Percentiles rank a stretch among this genome's conserved stretches.
phyloP scores from a whole-genome alignment of 1,284 basidiomycete genomes.

The Kwoniella shivajii region DNA sequence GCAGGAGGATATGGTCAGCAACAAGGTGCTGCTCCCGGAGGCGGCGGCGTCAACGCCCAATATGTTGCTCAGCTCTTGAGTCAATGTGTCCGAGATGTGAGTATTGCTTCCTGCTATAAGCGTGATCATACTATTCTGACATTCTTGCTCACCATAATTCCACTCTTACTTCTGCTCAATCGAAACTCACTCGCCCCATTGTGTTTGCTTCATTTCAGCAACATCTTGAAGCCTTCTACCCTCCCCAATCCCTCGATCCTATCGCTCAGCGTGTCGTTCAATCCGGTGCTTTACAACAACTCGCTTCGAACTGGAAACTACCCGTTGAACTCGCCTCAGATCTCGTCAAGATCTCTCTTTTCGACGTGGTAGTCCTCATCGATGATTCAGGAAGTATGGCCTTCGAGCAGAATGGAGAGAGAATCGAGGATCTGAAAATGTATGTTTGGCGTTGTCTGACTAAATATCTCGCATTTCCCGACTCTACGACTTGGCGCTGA shows the following conservation, averaged over 20 bases:
- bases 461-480: not conserved
- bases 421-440: slow-evolving; percentile 41
- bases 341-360: slow-evolving; percentile 54
- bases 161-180: not conserved
- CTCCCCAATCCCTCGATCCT: slow-evolving; percentile 49
- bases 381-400: slow-evolving; percentile 55
- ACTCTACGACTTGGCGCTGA: no score
- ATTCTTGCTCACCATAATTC: not conserved
- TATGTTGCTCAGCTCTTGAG: slow-evolving; percentile 36
- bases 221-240: slow-evolving; percentile 56
- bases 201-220: slow-evolving; percentile 35
- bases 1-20: slow-evolving; percentile 19
- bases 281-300: slow-evolving; percentile 50
- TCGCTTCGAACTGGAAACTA: slow-evolving; percentile 54
- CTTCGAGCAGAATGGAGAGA: slow-evolving; percentile 47
- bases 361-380: slow-evolving; percentile 52
- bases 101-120: slow-evolving; percentile 17
- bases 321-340: slow-evolving; percentile 55
- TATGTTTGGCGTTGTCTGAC: slow-evolving; percentile 14
- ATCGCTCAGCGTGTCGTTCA: slow-evolving; percentile 53
- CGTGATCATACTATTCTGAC: not conserved
- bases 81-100: slow-evolving; percentile 53
- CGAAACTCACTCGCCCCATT: not conserved
- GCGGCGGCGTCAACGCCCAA: slow-evolving; percentile 33
- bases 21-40: slow-evolving; percentile 22